These are phyloP conservation scores for Thelonectria blattea DNA, from an alignment of 2,329 filamentous ascomycete species.

Conservation along the genomic window DNA sequence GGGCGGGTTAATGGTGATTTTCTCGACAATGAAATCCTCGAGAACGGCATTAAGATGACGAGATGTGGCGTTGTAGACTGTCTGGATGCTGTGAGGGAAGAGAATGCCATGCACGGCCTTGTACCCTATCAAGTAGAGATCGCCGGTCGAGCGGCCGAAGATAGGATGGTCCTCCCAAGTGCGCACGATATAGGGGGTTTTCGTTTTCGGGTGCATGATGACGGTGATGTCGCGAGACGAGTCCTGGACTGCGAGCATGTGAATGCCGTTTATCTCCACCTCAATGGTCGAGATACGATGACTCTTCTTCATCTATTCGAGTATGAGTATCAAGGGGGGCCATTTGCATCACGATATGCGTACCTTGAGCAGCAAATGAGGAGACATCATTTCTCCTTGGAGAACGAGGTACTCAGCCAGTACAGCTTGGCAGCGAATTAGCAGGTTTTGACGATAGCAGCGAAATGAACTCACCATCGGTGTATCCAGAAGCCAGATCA, in stretches of 20 bases:
- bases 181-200: constrained; percentile 20
- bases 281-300: neutral
- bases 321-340: too few species aligned
- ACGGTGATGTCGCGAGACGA: neutral
- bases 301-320: constrained; percentile 1
- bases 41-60: constrained; percentile 12
- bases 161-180: constrained; percentile 18
- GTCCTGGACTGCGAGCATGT: constrained; percentile 17
- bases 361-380: constrained; percentile 16
- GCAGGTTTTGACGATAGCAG: fast-evolving
- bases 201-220: constrained; percentile 8
- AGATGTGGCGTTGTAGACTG: constrained; percentile 13
- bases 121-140: constrained; percentile 22
- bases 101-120: constrained; percentile 6
- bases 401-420: constrained; percentile 4
- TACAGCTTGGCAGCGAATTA: neutral
- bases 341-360: neutral
- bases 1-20: neutral
- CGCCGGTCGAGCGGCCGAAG: constrained; percentile 1
- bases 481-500: constrained; percentile 15
- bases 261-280: constrained; percentile 7
- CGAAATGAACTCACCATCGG: neutral
- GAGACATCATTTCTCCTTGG: constrained; percentile 16
- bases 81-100: constrained; percentile 23
- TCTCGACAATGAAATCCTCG: constrained; percentile 22